Evolutionary conservation across 139 green algal species (phyloP).

Genomic region (Chlorella vulgaris): DNA sequence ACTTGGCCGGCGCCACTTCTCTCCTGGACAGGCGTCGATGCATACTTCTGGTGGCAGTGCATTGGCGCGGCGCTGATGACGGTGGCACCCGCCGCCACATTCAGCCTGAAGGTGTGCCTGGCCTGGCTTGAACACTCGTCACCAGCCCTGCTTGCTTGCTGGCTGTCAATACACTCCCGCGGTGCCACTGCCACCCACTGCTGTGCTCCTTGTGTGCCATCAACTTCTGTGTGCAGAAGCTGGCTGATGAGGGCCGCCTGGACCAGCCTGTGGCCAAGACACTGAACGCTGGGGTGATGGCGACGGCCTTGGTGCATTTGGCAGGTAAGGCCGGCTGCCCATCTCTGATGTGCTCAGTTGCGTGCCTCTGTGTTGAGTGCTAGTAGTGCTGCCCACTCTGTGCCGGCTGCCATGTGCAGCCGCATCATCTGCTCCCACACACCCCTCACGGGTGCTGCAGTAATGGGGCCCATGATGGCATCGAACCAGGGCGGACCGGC

Average conservation of each 20-base stretch:
- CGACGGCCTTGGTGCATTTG: constrained; percentile 25
- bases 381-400: no score
- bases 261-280: constrained; percentile 11
- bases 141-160: no score
- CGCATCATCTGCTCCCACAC: no score
- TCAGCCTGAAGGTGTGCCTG: constrained; percentile 25
- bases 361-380: no score
- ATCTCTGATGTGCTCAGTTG: no score
- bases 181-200: not conserved
- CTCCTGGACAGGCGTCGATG: no score
- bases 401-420: no score
- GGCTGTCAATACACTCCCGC: not conserved
- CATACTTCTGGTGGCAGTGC: constrained; percentile 38
- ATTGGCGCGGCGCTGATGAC: constrained; percentile 38
- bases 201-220: not conserved
- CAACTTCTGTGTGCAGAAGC: constrained; percentile 2
- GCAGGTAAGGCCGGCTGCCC: no score
- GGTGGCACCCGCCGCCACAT: constrained; percentile 30
- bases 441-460: no score
- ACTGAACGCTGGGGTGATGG: constrained; percentile 21
- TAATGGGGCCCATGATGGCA: constrained; percentile 10
- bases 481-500: constrained; percentile 23
- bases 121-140: not conserved
- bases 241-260: constrained; percentile 15
- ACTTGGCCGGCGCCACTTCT: no score